Base-by-base conservation (phyloP, 129 eudicot genomes). In the Logfia minima region DNA sequence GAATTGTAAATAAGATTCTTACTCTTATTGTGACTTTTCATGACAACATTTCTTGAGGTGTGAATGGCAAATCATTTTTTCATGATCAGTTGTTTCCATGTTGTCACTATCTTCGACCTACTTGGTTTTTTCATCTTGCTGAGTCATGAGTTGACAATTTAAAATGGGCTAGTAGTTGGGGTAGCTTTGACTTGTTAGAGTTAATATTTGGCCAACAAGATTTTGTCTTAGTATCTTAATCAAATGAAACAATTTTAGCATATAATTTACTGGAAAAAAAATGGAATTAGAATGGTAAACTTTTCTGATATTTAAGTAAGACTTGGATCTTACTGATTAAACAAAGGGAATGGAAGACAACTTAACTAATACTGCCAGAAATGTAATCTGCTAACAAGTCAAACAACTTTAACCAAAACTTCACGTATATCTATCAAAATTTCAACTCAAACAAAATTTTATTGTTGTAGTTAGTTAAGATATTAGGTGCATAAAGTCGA, bases 401-500 rank as follows among this genome's bases (percentile, higher is more conserved):
- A 39, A 45, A 79, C 22, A 48, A n/a, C 71, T 23, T 70, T 72
- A 39, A 71, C 52, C 62, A 71, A 62, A 75, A 67, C 65, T 68
- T 68, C 58, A 81, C 80, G 80, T 81, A 81, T 31, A 75, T 68
- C 48, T 19, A 59, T 67, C 59, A 45, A 72, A 71, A 51, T 62
- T 72, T 79, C 83, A 34, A 71, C 78, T 75, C 43, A 48, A 60
- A 24, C 32, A 14, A 35, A 28, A 71, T 45, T 71, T 21, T 71
- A 24, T 68, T 37, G 71, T 68, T 75, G 66, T 41, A 59, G 84
- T 68, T 81, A 52, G 76, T 35, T 68, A 45, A 31, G 18, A 45
- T 45, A 10, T 81, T 81, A 81, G 84, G 84, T 80, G 66, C 56
- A 48, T 43, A 68, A 31, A 22, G 29, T 67, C 43, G 80, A 75